A percentile compares a stretch with the other conserved stretches of the same genome.
Evolutionary conservation across 179 eudicot genomes (phyloP).

Genomic region (Kewa caespitosa): DNA sequence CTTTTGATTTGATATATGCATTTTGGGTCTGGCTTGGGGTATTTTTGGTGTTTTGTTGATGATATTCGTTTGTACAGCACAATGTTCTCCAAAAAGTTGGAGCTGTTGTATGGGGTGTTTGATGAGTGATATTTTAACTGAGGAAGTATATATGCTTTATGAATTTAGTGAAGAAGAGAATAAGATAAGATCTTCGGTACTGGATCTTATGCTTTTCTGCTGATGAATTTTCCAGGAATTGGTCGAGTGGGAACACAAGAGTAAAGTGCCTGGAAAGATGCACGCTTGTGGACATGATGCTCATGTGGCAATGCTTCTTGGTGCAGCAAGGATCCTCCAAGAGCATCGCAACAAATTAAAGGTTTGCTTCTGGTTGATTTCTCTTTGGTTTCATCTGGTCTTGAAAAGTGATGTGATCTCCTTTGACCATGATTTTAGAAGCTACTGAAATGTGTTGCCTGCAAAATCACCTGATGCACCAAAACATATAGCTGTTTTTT

Average conservation of each 20-base stretch:
- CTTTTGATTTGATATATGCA: no score
- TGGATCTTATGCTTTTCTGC: constrained; percentile 5
- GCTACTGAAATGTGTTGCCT: neutral
- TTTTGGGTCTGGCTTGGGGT: no score
- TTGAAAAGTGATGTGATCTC: neutral
- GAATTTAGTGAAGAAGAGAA: neutral
- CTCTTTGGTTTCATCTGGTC: neutral
- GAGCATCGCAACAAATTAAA: constrained; percentile 55
- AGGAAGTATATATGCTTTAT: neutral
- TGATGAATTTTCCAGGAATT: constrained; percentile 49
- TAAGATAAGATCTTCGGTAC: neutral
- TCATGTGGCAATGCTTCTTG: constrained; percentile 93
- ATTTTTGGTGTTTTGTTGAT: no score
- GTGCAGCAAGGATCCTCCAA: constrained; percentile 93
- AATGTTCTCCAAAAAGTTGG: no score
- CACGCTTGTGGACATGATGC: constrained; percentile 98
- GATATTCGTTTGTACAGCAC: no score
- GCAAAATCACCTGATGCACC: neutral
- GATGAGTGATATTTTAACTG: neutral
- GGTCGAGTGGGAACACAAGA: constrained; percentile 98
- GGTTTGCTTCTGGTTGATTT: constrained; percentile 36
- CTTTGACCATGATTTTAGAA: neutral
- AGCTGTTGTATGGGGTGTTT: no score
- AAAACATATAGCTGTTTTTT: neutral
- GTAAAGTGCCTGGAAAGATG: constrained; percentile 87